These are phyloP conservation scores for Calendula officinalis DNA, from an alignment of 129 eudicot genomes.

Conservation along the genomic window DNA sequence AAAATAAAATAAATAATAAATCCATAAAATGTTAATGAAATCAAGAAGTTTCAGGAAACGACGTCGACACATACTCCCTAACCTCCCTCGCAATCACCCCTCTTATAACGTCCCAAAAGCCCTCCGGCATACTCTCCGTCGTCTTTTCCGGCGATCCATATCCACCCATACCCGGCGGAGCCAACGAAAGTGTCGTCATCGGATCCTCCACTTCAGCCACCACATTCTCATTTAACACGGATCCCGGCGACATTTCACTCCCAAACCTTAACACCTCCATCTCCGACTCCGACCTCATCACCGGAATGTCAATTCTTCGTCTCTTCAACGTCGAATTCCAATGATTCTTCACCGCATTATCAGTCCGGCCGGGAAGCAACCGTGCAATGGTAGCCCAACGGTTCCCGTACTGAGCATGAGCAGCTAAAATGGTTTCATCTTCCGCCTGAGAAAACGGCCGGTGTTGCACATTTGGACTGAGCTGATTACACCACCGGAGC, in stretches of 20 bases:
- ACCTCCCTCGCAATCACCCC: constrained; percentile 63
- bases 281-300: not conserved
- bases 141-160: constrained; percentile 28
- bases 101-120: constrained; percentile 57
- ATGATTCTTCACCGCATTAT: constrained; percentile 78
- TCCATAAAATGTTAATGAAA: constrained; percentile 25
- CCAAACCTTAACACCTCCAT: constrained; percentile 14
- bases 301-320: constrained; percentile 4
- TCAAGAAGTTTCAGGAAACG: constrained; percentile 46
- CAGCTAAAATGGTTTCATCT: constrained; percentile 54
- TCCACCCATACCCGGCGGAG: constrained; percentile 61
- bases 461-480: constrained; percentile 43
- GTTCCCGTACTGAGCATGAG: constrained; percentile 63
- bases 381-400: constrained; percentile 80
- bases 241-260: constrained; percentile 25
- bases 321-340: constrained; percentile 65
- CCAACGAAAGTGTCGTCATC: constrained; percentile 54
- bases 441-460: constrained; percentile 60
- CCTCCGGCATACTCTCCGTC: constrained; percentile 36
- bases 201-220: constrained; percentile 36
- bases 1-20: not conserved
- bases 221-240: constrained; percentile 3
- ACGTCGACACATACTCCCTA: constrained; percentile 56
- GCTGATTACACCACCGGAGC: constrained; percentile 55
- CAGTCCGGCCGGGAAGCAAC: constrained; percentile 67